phyloP scores from a whole-genome alignment of 139 green algal species.

The Ostreobium quekettii region DNA sequence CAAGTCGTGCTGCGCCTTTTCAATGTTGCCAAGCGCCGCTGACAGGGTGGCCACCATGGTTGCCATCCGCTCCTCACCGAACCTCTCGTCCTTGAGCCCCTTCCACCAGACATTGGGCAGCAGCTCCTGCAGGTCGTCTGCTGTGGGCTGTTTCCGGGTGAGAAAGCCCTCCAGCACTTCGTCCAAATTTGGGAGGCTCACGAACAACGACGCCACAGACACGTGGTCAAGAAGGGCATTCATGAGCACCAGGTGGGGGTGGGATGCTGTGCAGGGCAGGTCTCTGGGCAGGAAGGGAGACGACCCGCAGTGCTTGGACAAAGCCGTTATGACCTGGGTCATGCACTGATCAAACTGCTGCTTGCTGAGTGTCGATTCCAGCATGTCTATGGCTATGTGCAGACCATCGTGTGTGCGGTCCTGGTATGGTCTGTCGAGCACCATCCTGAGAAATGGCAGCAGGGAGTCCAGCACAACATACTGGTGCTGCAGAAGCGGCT shows the following conservation, averaged over 20 bases:
- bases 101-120: slow-evolving; percentile 60
- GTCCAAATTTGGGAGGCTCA: background rate
- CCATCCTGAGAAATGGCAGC: background rate
- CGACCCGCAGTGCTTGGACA: slow-evolving; percentile 6
- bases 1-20: slow-evolving; percentile 16
- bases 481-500: slow-evolving; percentile 21
- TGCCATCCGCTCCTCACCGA: slow-evolving; percentile 32
- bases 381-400: slow-evolving; percentile 17
- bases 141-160: slow-evolving; percentile 49
- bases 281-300: slow-evolving; percentile 11
- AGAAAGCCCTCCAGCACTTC: slow-evolving; percentile 50
- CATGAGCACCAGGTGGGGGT: slow-evolving; percentile 17
- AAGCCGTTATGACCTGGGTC: background rate
- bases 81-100: slow-evolving; percentile 32
- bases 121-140: slow-evolving; percentile 49
- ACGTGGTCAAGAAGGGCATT: slow-evolving; percentile 1
- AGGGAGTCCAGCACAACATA: slow-evolving; percentile 5
- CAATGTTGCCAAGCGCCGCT: background rate
- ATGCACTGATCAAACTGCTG: slow-evolving; percentile 17
- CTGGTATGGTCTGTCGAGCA: background rate
- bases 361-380: slow-evolving; percentile 23
- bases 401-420: background rate
- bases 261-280: slow-evolving; percentile 18
- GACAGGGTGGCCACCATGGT: slow-evolving; percentile 24
- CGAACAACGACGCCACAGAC: background rate